Percentiles rank a stretch among this genome's conserved stretches.
Conservation (phyloP, 2,329 filamentous ascomycete genomes). For the Chrysoporthe puriensis region DNA sequence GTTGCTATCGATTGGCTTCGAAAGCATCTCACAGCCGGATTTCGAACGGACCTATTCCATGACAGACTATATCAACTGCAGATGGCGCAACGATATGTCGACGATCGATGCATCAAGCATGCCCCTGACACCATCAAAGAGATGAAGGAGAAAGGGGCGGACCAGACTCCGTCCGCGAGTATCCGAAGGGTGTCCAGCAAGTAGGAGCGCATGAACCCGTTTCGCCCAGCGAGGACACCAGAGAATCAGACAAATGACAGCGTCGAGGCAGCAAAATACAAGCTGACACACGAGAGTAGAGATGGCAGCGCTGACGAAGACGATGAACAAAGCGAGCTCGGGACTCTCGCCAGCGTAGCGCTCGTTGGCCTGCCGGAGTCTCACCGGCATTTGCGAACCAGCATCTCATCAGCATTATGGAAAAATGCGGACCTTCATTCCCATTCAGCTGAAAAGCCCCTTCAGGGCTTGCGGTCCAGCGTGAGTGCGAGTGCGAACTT, state of each 20-base stretch:
- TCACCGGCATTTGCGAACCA: neutral
- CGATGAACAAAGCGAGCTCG: too few species aligned
- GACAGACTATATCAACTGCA: neutral
- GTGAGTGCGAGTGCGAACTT: neutral
- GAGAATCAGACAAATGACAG: neutral
- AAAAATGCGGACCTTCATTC: neutral
- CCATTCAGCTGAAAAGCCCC: neutral
- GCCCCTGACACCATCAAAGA: neutral
- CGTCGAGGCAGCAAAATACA: neutral
- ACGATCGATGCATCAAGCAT: neutral
- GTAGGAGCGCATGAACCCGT: constrained; percentile 21
- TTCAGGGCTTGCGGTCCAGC: neutral
- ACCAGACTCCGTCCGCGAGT: neutral
- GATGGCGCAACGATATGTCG: too few species aligned
- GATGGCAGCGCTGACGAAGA: neutral
- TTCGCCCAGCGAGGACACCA: neutral
- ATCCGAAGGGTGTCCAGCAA: constrained; percentile 13
- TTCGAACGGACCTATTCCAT: neutral
- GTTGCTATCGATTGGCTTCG: constrained; percentile 7
- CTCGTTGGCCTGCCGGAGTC: neutral
- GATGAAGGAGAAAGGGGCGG: neutral
- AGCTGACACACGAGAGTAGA: neutral
- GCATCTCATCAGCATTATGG: neutral
- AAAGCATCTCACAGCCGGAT: constrained; percentile 16
- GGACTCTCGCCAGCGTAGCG: constrained; percentile 2